Base-by-base conservation (phyloP, 345 rosid species). In the Citrus mangshanensis region DNA sequence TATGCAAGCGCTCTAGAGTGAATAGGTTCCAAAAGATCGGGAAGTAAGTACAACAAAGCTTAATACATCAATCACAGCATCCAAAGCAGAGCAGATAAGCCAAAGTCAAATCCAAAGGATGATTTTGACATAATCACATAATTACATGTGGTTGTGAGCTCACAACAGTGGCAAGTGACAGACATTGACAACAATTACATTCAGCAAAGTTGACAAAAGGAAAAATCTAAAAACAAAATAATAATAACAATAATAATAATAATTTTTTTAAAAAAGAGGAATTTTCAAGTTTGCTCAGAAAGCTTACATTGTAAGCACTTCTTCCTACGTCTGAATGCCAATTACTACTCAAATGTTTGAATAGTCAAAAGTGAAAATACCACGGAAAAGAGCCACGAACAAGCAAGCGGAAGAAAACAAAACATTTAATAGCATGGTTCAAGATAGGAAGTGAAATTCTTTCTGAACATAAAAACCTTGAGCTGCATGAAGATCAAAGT, bases 251-350 rank as follows among this genome's bases (percentile, higher is more conserved):
- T 35, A 34, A 34, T 34, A 34, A 34, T 32, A 32, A 32, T 32
- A 32, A 32, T 32, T 32, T 32, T 34, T 34, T 34, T 0, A 35
- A 35, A 35, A 35, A 35, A 35, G 2, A 63, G 37, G 30, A 61
- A 75, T 56, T 42, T 63, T 25, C 64, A 77, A 74, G 55, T 59
- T 58, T 59, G 49, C 37, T 60, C 42, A 55, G 58, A 73, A 68
- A 51, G 38, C 13, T 61, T 22, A 51, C 7, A 22, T 22, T 12
- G 49, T 70, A 54, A 54, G 42, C 70, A 18, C 55, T 49, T 74
- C 25, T 51, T 51, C 65, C 4, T 25, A 37, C 68, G 13, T 61
- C 22, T 7, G 27, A 51, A 64, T 51, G 38, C 21, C 32, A 64
- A 40, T 16, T 7, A 63, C 58, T 56, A 24, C 49, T 55, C 10